Evolutionary conservation across 441 rosid genomes (phyloP).

Genomic region (Capsella rubella): DNA sequence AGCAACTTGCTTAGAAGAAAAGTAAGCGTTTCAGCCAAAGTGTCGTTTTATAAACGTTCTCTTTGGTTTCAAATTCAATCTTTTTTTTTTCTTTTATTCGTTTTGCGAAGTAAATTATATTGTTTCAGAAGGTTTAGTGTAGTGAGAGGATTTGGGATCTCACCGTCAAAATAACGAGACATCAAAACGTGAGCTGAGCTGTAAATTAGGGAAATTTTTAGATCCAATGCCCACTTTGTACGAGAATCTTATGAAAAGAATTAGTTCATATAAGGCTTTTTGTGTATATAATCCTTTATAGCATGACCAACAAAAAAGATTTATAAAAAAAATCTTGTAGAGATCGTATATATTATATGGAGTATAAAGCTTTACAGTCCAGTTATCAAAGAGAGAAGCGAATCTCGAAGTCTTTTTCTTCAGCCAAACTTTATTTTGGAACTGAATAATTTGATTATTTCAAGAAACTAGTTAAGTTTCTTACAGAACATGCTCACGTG

Average conservation of each 20-base stretch:
- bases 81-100: background rate
- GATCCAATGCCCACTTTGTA: slow-evolving; percentile 39
- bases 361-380: slow-evolving; percentile 12
- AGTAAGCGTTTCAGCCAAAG: slow-evolving; percentile 31
- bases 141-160: slow-evolving; percentile 21
- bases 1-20: slow-evolving; percentile 31
- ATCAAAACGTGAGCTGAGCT: slow-evolving; percentile 40
- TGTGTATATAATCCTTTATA: slow-evolving; percentile 17
- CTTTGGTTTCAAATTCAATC: background rate
- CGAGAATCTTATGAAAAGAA: slow-evolving; percentile 31
- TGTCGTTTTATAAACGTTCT: slow-evolving; percentile 7
- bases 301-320: background rate
- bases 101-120: background rate
- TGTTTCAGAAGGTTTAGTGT: background rate
- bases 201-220: slow-evolving; percentile 23
- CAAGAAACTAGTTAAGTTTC: slow-evolving; percentile 3
- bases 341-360: no score
- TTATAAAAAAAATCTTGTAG: background rate
- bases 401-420: slow-evolving; percentile 40
- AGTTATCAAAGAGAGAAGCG: slow-evolving; percentile 38
- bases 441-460: slow-evolving; percentile 23
- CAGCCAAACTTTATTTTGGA: slow-evolving; percentile 24
- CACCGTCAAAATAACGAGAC: slow-evolving; percentile 25
- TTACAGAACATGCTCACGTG: slow-evolving; percentile 5
- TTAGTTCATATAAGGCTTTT: slow-evolving; percentile 17